Conservation (phyloP, 163 green algal genomes). For the Chlamydomonas reinhardtii region DNA sequence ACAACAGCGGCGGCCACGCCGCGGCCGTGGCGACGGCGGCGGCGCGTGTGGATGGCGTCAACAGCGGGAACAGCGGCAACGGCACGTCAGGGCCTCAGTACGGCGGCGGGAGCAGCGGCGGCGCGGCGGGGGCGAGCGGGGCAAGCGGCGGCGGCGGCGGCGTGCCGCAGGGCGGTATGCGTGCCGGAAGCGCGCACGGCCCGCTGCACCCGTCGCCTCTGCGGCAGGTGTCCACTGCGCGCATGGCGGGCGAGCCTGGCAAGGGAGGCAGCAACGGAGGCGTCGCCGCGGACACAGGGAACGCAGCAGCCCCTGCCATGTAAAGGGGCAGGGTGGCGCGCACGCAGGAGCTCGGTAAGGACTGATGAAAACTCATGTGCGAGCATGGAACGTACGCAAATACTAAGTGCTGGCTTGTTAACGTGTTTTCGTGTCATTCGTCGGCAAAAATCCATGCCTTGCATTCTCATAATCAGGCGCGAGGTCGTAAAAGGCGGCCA, state of each 20-base stretch:
- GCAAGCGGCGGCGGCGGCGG: not conserved
- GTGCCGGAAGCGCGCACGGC: constrained; percentile 10
- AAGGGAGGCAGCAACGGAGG: not conserved
- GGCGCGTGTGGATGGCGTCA: too few relatives aligned
- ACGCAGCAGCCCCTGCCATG: too few relatives aligned
- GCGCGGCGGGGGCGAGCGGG: not conserved
- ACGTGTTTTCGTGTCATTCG: too few relatives aligned
- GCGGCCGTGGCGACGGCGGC: too few relatives aligned
- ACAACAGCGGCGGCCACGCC: not conserved
- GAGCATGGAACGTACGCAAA: too few relatives aligned
- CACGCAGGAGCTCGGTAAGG: too few relatives aligned
- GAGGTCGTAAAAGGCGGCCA: too few relatives aligned
- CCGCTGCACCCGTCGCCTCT: constrained; percentile 26
- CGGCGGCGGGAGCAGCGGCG: not conserved
- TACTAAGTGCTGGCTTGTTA: too few relatives aligned
- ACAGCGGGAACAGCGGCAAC: not conserved
- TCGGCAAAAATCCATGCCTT: too few relatives aligned
- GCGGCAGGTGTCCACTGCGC: constrained; percentile 31
- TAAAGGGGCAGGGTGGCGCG: too few relatives aligned
- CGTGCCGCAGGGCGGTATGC: not conserved
- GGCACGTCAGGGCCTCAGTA: not conserved
- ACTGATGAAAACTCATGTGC: too few relatives aligned
- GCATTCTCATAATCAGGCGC: too few relatives aligned
- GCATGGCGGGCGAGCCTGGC: not conserved
- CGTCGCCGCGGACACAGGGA: not conserved